Evolutionary conservation across 345 rosid genomes (phyloP).

Genomic region (Isatis tinctoria): DNA sequence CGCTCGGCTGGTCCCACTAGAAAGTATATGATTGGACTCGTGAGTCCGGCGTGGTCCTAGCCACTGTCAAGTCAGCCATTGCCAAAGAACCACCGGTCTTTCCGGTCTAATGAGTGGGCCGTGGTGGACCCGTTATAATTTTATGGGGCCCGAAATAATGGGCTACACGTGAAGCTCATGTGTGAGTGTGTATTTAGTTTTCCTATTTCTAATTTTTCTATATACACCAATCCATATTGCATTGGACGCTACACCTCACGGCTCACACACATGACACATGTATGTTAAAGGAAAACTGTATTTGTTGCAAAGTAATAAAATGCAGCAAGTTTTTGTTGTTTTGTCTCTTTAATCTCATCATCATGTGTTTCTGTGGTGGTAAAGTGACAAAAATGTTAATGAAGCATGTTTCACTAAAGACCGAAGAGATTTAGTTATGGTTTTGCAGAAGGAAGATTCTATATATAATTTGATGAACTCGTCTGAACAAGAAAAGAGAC

Average conservation of each 20-base stretch:
- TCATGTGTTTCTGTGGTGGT: neutral
- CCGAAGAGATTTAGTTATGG: neutral
- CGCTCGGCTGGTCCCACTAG: slow-evolving; percentile 21
- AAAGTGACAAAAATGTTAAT: neutral
- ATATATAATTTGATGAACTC: neutral
- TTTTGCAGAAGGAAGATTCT: neutral
- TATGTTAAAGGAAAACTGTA: neutral
- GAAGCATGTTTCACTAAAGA: neutral
- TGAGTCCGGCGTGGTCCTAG: slow-evolving; percentile 36
- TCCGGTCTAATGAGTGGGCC: slow-evolving; percentile 16
- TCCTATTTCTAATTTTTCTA: neutral
- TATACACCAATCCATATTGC: slow-evolving; percentile 2
- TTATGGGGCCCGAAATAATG: neutral
- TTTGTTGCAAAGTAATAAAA: neutral
- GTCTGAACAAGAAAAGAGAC: neutral
- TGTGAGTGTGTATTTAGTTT: neutral
- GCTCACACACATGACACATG: neutral
- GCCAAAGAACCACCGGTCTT: slow-evolving; percentile 29
- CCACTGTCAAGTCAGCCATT: slow-evolving; percentile 33
- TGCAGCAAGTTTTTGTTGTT: neutral
- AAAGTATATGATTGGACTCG: slow-evolving; percentile 26
- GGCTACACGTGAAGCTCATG: slow-evolving; percentile 31
- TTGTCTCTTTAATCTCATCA: neutral
- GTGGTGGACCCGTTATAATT: slow-evolving; percentile 11
- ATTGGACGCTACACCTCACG: neutral